phyloP scores from a whole-genome alignment of 2,329 filamentous ascomycete species.

The Arthrobotrys conoides region DNA sequence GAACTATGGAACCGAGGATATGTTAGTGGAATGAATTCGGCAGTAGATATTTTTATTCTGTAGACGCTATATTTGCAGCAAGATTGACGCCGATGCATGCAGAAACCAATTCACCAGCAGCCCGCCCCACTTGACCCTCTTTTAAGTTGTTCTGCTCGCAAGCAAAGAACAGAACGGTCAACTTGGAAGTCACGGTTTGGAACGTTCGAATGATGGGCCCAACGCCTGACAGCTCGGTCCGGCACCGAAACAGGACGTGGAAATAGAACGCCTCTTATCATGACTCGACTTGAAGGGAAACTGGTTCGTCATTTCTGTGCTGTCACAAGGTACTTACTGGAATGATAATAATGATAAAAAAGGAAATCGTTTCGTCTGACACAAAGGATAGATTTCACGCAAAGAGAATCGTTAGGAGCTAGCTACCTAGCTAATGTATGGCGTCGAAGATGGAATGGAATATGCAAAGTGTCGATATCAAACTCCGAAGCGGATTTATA shows the following conservation, averaged over 20 bases:
- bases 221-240: conserved; percentile 57
- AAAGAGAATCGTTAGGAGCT: conserved; percentile 54
- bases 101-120: conserved; percentile 21
- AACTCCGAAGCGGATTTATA: conserved; percentile 53
- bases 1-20: not conserved
- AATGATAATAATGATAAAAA: conserved; percentile 12
- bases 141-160: conserved; percentile 5
- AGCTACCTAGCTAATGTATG: conserved; percentile 39
- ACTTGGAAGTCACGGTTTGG: conserved; percentile 28
- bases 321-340: conserved; percentile 47
- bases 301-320: conserved; percentile 28
- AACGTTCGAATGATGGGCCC: conserved; percentile 18
- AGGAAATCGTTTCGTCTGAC: conserved; percentile 43
- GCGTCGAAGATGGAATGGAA: conserved; percentile 38
- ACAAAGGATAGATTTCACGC: conserved; percentile 35
- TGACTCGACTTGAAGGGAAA: conserved; percentile 19
- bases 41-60: not conserved
- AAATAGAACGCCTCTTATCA: conserved; percentile 50
- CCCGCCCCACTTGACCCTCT: conserved; percentile 50
- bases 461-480: conserved; percentile 43
- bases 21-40: conserved; percentile 17
- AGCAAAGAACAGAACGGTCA: not conserved
- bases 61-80: conserved; percentile 1
- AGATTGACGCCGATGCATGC: conserved; percentile 29
- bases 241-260: conserved; percentile 41